Percentiles rank a stretch among this genome's conserved stretches.
Evolutionary conservation across 78 protist species (phyloP).

Genomic region (Dictyostelium intermedium): DNA sequence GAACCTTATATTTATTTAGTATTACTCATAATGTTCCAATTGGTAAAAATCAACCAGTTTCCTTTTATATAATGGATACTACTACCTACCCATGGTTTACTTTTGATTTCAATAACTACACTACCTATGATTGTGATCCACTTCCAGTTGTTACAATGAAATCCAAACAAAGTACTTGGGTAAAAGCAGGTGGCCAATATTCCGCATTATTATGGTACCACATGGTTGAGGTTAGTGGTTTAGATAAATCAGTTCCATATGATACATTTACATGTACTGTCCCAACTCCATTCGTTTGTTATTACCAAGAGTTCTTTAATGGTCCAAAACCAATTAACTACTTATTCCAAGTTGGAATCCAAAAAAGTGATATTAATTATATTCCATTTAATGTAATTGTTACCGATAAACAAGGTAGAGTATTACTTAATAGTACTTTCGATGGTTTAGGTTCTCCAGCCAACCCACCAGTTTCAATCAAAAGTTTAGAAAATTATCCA

Average conservation of each 20-base stretch:
- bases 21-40: background rate
- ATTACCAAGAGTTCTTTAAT: background rate
- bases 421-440: background rate
- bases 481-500: background rate
- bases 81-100: background rate
- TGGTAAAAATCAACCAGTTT: background rate
- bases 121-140: background rate
- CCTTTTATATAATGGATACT: background rate
- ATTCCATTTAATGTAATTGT: background rate
- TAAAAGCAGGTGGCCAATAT: background rate
- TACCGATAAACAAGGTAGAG: background rate
- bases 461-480: slow-evolving; percentile 4
- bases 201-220: background rate
- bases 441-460: background rate
- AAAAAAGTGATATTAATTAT: background rate
- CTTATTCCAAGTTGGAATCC: background rate
- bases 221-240: background rate
- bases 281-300: background rate
- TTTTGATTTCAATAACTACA: background rate
- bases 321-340: background rate
- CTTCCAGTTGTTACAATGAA: background rate
- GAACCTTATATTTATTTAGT: background rate
- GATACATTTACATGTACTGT: background rate
- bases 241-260: background rate
- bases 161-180: background rate